Evolutionary conservation across 2,329 filamentous ascomycete genomes (phyloP).

Genomic region (Monosporascus sp.): DNA sequence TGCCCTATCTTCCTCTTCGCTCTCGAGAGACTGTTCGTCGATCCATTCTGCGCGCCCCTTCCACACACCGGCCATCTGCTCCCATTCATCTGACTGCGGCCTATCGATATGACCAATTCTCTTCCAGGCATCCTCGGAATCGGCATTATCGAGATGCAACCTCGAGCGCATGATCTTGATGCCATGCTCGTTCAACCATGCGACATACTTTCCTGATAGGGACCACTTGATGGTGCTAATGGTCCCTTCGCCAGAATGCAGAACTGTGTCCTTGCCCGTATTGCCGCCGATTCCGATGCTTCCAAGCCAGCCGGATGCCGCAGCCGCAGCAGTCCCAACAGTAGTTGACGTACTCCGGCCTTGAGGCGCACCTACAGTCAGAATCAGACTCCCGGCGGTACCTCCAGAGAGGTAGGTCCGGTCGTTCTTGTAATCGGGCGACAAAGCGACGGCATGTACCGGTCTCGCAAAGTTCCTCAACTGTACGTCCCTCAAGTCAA

Average conservation of each 20-base stretch:
- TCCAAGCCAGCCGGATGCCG: conserved; percentile 86
- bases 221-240: conserved; percentile 96
- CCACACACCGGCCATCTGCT: conserved; percentile 95
- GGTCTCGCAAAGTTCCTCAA: conserved; percentile 91
- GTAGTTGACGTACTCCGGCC: conserved; percentile 87
- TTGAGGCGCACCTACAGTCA: conserved; percentile 74
- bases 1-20: conserved; percentile 53
- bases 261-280: conserved; percentile 75
- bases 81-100: conserved; percentile 82
- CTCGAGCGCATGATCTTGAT: conserved; percentile 97
- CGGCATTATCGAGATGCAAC: conserved; percentile 68
- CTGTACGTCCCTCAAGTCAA: conserved; percentile 85
- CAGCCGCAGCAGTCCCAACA: conserved; percentile 72
- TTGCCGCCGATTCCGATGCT: conserved; percentile 76
- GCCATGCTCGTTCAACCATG: conserved; percentile 93
- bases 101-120: conserved; percentile 87
- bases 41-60: conserved; percentile 91
- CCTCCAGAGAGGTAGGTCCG: conserved; percentile 87
- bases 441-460: conserved; percentile 87
- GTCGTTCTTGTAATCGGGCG: conserved; percentile 88
- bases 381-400: conserved; percentile 76
- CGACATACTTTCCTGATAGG: conserved; percentile 82
- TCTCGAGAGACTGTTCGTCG: conserved; percentile 73
- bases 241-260: conserved; percentile 88
- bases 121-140: conserved; percentile 86